Percentiles rank a stretch among this genome's conserved stretches.
phyloP scores from a whole-genome alignment of 192 early-diverging fungal species.

The Oehlia diaphana region DNA sequence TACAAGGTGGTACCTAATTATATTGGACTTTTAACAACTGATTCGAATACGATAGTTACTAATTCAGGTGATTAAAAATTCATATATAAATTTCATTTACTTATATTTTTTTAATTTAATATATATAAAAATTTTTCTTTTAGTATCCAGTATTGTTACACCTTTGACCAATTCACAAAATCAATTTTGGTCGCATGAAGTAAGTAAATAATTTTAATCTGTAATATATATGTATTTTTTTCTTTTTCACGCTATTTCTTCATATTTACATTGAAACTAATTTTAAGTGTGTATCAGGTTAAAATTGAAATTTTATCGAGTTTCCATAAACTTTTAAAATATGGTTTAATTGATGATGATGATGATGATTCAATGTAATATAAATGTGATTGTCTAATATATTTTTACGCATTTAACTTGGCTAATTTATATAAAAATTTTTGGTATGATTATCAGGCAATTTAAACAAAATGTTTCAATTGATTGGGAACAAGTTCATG shows the following conservation, averaged over 20 bases:
- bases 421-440: not conserved
- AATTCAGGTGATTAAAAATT: not conserved
- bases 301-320: constrained; percentile 19
- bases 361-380: not conserved
- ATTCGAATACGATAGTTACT: constrained; percentile 40
- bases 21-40: constrained; percentile 54
- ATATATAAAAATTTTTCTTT: not conserved
- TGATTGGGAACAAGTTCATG: constrained; percentile 14
- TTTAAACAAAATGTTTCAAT: not conserved
- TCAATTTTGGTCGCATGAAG: constrained; percentile 15
- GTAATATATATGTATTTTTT: not conserved
- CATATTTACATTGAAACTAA: not conserved
- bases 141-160: not conserved
- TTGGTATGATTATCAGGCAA: not conserved
- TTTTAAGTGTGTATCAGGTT: not conserved
- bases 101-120: not conserved
- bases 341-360: not conserved
- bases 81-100: not conserved
- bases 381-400: not conserved
- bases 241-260: not conserved
- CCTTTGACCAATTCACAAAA: not conserved
- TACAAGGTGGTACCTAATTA: constrained; percentile 64
- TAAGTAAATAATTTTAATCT: not conserved
- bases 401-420: not conserved
- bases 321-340: constrained; percentile 18